Evolutionary conservation across 306 rosid genomes (phyloP), one percentile per base, ranked within the genome.

Genomic region (Cicer chorassanicum): DNA sequence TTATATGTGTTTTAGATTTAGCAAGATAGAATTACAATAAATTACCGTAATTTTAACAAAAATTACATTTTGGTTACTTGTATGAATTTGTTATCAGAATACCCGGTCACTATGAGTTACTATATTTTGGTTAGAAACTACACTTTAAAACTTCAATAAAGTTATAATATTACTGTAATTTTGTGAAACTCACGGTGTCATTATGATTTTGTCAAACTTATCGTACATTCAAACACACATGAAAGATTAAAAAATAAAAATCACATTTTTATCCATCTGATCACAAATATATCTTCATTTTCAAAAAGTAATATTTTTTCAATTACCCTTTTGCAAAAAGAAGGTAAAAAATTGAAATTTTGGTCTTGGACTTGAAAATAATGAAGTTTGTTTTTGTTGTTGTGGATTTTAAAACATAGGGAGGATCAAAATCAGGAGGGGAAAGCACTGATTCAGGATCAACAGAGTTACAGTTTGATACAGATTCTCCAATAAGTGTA

Each of bases 381-480:
- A 29, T 29, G 5, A 29, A 29, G 36, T 29, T 29, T 29, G 4
- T 29, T 29, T 29, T 29, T 29, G 36, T 29, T 29, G 36, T 3
- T 29, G 19, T 60, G 44, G 18, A 13, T 70, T 48, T 74, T 70
- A 6, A 29, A 41, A 74, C 49, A 68, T 83, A 90, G 97, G 96
- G 89, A 75, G 82, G 89, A 78, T 87, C 97, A 55, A 88, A 85
- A 76, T 94, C 97, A 77, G 89, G 89, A 81, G 94, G 87, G 6
- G 97, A 93, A 68, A 94, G 95, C 83, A 87, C 87, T 4, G 98
- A 94, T 65, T 94, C 97, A 73, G 96, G 93, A 59, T 91, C 98
- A 84, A 96, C 87, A 15, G 67, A 91, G 54, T 56, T 78, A 1
- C 87, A 83, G 46, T 80, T 87, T 83, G 97, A 94, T 67, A 84